These are phyloP conservation scores for Colletotrichum filicis DNA, from an alignment of 2,329 filamentous ascomycete species.

Conservation along the genomic window DNA sequence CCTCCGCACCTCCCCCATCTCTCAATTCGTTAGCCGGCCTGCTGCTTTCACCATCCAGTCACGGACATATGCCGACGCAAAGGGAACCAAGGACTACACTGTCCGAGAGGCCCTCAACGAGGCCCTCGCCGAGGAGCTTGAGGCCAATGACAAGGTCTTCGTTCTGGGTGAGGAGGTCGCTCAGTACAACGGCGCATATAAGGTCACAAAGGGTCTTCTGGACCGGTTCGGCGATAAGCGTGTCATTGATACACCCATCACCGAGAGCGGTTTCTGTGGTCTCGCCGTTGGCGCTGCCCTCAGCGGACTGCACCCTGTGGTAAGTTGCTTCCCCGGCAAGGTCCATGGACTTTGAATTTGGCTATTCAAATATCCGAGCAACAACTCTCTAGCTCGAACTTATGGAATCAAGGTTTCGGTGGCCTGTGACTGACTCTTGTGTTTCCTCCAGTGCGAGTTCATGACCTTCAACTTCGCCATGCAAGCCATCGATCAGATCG, in stretches of 20 bases:
- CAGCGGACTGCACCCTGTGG: constrained; percentile 91
- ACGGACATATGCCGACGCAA: constrained; percentile 66
- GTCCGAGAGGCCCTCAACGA: constrained; percentile 98
- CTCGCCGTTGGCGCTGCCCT: constrained; percentile 94
- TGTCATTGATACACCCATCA: constrained; percentile 98
- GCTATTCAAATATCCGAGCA: not conserved
- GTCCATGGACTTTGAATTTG: not conserved
- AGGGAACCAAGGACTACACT: constrained; percentile 88
- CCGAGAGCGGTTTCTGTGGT: constrained; percentile 94
- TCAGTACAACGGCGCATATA: constrained; percentile 99
- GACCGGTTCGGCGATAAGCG: constrained; percentile 98
- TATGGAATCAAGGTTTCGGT: too few species aligned
- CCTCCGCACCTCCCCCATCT: constrained; percentile 47
- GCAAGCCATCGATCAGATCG: constrained; percentile 99
- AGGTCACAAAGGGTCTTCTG: constrained; percentile 97
- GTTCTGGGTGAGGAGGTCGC: constrained; percentile 97
- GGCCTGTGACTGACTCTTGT: not conserved
- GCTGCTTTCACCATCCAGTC: constrained; percentile 56
- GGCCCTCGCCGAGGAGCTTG: constrained; percentile 96
- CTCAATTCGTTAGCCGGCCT: constrained; percentile 48
- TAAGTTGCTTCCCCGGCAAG: constrained; percentile 60
- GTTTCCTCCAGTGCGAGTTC: constrained; percentile 83
- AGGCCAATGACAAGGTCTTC: constrained; percentile 94
- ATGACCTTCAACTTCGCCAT: constrained; percentile 99
- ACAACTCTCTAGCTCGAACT: not conserved